Conservation (phyloP, 1,284 basidiomycete species). For the Trichosporon faecale region DNA sequence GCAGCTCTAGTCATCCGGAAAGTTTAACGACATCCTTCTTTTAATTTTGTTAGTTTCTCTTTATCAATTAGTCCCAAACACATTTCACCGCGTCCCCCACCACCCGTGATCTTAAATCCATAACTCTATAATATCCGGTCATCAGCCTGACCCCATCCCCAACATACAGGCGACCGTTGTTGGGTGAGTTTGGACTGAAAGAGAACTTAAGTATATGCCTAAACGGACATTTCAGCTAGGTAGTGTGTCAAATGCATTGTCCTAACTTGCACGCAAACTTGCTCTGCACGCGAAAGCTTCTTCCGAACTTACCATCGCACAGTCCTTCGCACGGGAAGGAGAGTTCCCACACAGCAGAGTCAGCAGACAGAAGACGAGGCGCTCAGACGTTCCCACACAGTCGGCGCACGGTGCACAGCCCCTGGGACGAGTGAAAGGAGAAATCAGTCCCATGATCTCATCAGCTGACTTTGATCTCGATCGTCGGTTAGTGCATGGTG, state of each 20-base stretch:
- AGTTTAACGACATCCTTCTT: neutral
- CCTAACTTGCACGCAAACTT: neutral
- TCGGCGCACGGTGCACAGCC: neutral
- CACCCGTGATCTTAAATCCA: neutral
- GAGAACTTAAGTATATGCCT: conserved; percentile 6
- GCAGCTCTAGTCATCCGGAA: neutral
- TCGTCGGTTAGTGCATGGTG: conserved; percentile 3
- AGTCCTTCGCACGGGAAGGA: neutral
- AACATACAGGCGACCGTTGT: conserved; percentile 1
- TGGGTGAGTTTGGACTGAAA: conserved; percentile 2
- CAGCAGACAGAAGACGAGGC: neutral
- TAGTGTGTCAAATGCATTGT: conserved; percentile 6
- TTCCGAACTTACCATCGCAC: neutral
- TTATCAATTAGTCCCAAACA: conserved; percentile 2
- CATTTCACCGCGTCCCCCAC: neutral
- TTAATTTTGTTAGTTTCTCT: conserved; percentile 3
- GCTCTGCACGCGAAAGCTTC: neutral
- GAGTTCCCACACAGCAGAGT: neutral
- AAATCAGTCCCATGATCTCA: neutral
- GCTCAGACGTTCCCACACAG: neutral
- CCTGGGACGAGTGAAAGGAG: neutral
- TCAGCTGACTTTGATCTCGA: neutral
- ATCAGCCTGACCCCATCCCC: neutral
- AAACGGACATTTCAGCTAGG: conserved; percentile 2
- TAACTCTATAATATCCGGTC: conserved; percentile 4